A percentile compares a stretch with the other conserved stretches of the same genome.
Conservation (phyloP, 2,329 filamentous ascomycete genomes). For the Onygenales sp. region DNA sequence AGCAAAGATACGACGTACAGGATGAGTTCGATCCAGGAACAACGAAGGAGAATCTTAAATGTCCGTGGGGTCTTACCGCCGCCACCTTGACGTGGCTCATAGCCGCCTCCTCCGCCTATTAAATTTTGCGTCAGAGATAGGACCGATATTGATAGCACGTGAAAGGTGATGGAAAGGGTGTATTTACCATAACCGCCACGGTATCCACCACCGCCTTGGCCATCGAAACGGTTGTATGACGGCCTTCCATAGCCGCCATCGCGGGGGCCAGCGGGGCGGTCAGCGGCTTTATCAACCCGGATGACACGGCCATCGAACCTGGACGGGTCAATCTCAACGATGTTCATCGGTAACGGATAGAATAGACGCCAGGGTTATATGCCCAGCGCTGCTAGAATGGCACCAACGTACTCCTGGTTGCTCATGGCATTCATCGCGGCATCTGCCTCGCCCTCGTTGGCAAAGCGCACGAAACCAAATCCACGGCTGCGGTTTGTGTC, state of each 20-base stretch:
- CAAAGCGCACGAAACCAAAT: slow-evolving; percentile 92
- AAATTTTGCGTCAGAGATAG: background rate
- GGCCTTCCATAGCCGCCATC: slow-evolving; percentile 30
- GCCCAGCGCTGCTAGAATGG: background rate
- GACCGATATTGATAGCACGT: slow-evolving; percentile 1
- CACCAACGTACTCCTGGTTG: slow-evolving; percentile 56
- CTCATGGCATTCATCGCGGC: slow-evolving; percentile 35
- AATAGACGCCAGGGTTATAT: slow-evolving; percentile 11
- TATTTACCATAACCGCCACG: slow-evolving; percentile 25
- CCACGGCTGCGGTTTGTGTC: slow-evolving; percentile 94
- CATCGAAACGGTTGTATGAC: too few relatives aligned
- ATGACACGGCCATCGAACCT: slow-evolving; percentile 93
- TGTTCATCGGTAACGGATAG: slow-evolving; percentile 9
- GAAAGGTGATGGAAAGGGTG: background rate
- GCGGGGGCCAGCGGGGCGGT: slow-evolving; percentile 58
- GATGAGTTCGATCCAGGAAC: background rate
- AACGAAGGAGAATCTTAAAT: background rate
- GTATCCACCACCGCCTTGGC: slow-evolving; percentile 11
- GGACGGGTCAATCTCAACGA: slow-evolving; percentile 13
- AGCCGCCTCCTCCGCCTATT: slow-evolving; percentile 9
- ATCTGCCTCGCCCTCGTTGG: slow-evolving; percentile 35
- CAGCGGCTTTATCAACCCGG: slow-evolving; percentile 90
- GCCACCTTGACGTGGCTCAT: slow-evolving; percentile 1
- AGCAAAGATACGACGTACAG: background rate
- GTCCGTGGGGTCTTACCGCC: background rate